Base-by-base conservation (phyloP, 495 filamentous ascomycete genomes). In the Podospora pseudoanserina region DNA sequence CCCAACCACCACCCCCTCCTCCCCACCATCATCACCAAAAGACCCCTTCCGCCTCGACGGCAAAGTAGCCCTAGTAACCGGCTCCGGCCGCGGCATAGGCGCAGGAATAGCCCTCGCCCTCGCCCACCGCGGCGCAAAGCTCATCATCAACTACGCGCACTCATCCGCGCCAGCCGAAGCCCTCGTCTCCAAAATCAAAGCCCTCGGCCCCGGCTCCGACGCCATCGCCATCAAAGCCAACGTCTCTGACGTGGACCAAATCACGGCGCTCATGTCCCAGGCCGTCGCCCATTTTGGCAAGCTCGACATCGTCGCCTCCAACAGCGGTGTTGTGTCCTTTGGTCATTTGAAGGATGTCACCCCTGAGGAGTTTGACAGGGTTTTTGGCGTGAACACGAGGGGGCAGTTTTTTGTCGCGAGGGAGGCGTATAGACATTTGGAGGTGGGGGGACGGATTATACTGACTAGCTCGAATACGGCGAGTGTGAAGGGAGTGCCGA, bases 381-480 rank as follows among this genome's bases (percentile, higher is more conserved):
- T 94, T 64, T 92, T 94, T 81, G 86, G 86, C 77, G 77, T 94
- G 66, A 96, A 96, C 80, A 86, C 86, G 3, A 86, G 90, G 1
- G 92, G 86, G 1, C 92, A 94, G 78, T 94, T 93, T 84, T 93
- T 94, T 80, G 88, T 92, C 57, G 88, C 87, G 64, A 86, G 88
- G 75, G 84, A 89, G 79, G 89, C 85, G 5, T 88, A 87, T 76
- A 85, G 84, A 78, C 80, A 90, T 76, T 80, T 88, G 74, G 78
- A 79, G 68, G 80, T 86, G 56, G 86, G 86, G 58, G 88, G 87
- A 62, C 82, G 87, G 71, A 82, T 90, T 74, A 85, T 90, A 69
- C 76, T 89, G 9, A 89, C 84, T 79, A 85, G 85, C 20, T 87
- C 84, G 75, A 89, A 88, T 79, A 88, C 88, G 20, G 87, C 86